Evolutionary conservation across 2,329 filamentous ascomycete species (phyloP).

Genomic region (Diaporthe amygdali): DNA sequence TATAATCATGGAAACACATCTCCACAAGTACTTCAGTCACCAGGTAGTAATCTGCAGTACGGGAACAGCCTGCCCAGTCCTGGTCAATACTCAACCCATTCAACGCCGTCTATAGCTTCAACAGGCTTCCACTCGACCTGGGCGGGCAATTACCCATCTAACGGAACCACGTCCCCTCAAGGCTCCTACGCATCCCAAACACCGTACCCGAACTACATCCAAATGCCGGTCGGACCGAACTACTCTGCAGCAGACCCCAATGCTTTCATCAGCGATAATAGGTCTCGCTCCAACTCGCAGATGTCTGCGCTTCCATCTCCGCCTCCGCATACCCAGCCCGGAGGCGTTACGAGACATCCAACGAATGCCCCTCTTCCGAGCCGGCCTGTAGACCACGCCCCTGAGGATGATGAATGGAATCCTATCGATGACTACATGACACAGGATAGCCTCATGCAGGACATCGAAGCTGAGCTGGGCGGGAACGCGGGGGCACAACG

Average conservation of each 20-base stretch:
- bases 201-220: slow-evolving; percentile 57
- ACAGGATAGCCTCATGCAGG: slow-evolving; percentile 62
- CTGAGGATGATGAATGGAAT: slow-evolving; percentile 43
- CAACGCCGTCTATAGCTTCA: slow-evolving; percentile 29
- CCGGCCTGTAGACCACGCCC: slow-evolving; percentile 51
- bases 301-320: slow-evolving; percentile 54
- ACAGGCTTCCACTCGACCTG: slow-evolving; percentile 23
- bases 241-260: slow-evolving; percentile 54
- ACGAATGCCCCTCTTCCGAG: slow-evolving; percentile 66
- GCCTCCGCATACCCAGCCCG: slow-evolving; percentile 44
- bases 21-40: slow-evolving; percentile 18
- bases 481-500: slow-evolving; percentile 45
- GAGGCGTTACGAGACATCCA: slow-evolving; percentile 60
- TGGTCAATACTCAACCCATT: slow-evolving; percentile 34
- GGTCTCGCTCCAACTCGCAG: slow-evolving; percentile 55
- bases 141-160: slow-evolving; percentile 32
- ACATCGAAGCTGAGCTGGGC: slow-evolving; percentile 61
- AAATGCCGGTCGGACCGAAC: slow-evolving; percentile 58
- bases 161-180: slow-evolving; percentile 24
- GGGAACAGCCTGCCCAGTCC: slow-evolving; percentile 47
- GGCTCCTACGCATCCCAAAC: slow-evolving; percentile 41
- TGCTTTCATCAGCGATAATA: slow-evolving; percentile 46
- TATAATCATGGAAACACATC: slow-evolving; percentile 22
- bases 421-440: slow-evolving; percentile 40
- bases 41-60: slow-evolving; percentile 34